Base-by-base conservation (phyloP, 2,329 filamentous ascomycete genomes). In the Acarospora socialis region DNA sequence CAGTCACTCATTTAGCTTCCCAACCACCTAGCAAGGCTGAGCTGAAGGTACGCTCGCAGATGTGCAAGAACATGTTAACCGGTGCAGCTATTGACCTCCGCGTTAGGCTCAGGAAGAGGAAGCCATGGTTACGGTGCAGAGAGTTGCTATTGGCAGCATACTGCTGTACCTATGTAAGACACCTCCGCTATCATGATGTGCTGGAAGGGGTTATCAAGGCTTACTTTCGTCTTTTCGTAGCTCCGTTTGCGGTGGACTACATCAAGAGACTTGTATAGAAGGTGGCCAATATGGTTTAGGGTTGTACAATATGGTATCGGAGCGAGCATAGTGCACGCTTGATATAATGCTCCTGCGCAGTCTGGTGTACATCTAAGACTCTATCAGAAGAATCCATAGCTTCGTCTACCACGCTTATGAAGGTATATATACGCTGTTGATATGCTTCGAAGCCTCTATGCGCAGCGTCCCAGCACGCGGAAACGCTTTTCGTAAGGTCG, bases 141-240 rank as follows among this genome's bases (percentile, higher is more conserved):
- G 60, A 49, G 68, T 67, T 30, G 49, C 66, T 36, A 59, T 60
- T 26, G 62, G 65, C 33, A 69, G 67, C 43, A 50, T 68, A 30
- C 52, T 73, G 17, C 61, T 77, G 30, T 76, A 76, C 54, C 60
- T 76, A 30, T 73, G 72, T 77, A 63, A 41, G 70, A 49, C 4
- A 6, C n/a, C n/a, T 5, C 18, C 6, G 15, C 4, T 15, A 7
- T 10, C 5, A 7, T 18, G 7, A 30, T 3, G 9, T 8, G 12
- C 13, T 6, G 23, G 30, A 21, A 22, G 29, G 23, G 15, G 27
- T 16, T 2, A 22, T 17, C 16, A 36, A 28, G 17, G 12, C 13
- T 26, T 21, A 12, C 17, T 7, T 47, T 24, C 5, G 12, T 35
- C 16, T 13, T 33, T 19, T 4, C 16, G 32, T 33, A 66, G 62